Evolutionary conservation across 192 early-diverging fungal genomes (phyloP).

Genomic region (Thoreauomyces humboldtii): DNA sequence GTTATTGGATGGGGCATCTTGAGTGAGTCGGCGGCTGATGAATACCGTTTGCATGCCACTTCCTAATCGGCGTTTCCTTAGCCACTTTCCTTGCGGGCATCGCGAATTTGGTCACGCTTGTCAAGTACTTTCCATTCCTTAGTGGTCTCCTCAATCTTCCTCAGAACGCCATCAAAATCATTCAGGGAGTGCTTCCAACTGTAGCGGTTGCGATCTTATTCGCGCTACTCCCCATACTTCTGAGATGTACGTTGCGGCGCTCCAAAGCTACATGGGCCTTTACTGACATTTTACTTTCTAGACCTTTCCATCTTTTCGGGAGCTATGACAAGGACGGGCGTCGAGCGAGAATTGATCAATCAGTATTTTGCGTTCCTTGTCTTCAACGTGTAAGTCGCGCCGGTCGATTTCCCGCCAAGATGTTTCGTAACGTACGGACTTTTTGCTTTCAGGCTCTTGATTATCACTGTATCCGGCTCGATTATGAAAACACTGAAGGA

Average conservation of each 20-base stretch:
- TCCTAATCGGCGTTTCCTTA: background rate
- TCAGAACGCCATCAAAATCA: conserved; percentile 51
- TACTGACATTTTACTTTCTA: background rate
- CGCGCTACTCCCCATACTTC: conserved; percentile 61
- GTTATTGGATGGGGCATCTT: conserved; percentile 73
- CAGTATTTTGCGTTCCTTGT: conserved; percentile 80
- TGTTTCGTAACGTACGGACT: conserved; percentile 8
- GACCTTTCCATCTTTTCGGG: conserved; percentile 61
- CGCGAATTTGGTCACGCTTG: conserved; percentile 13
- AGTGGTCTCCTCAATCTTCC: conserved; percentile 35
- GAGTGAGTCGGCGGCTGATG: conserved; percentile 46
- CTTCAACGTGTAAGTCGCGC: background rate
- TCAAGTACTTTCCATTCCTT: conserved; percentile 43
- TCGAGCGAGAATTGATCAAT: conserved; percentile 62
- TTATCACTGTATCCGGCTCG: conserved; percentile 71
- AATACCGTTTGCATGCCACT: background rate
- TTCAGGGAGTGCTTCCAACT: conserved; percentile 78
- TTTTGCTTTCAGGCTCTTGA: conserved; percentile 44
- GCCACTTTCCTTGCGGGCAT: background rate
- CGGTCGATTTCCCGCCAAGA: background rate
- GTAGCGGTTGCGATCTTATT: conserved; percentile 68
- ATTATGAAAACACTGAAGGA: conserved; percentile 49
- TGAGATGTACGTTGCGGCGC: conserved; percentile 37
- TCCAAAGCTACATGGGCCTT: background rate
- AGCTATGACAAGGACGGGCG: conserved; percentile 50